A percentile compares a stretch with the other conserved stretches of the same genome.
Evolutionary conservation across 441 rosid genomes (phyloP).

Genomic region (Adansonia rubrostipa): DNA sequence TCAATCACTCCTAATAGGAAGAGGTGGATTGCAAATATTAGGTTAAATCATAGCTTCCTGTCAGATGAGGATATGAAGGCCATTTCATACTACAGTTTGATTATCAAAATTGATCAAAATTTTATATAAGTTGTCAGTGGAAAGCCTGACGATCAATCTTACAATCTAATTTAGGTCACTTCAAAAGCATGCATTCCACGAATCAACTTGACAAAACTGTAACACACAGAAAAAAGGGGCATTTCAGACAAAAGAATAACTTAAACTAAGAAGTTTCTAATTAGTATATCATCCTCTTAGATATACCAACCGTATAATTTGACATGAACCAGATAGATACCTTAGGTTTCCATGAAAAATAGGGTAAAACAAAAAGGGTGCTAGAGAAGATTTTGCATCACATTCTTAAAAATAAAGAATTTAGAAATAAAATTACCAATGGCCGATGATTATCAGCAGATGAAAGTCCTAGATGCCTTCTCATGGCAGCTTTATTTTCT

Average conservation of each 20-base stretch:
- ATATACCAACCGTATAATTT: neutral
- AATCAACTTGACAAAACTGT: neutral
- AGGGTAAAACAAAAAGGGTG: neutral
- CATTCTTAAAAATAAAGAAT: conserved; percentile 8
- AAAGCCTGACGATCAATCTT: neutral
- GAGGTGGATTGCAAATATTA: neutral
- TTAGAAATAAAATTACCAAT: conserved; percentile 55
- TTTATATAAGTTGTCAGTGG: neutral
- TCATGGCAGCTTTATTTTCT: conserved; percentile 70
- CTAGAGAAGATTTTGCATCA: neutral
- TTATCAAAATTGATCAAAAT: neutral
- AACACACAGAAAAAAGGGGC: neutral
- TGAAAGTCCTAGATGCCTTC: conserved; percentile 81
- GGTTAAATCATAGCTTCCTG: neutral
- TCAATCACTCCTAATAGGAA: conserved; percentile 5
- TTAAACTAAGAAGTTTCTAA: neutral
- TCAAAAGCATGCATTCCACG: neutral
- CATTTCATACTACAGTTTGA: neutral
- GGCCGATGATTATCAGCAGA: conserved; percentile 63
- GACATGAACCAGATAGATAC: neutral
- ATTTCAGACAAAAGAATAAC: neutral
- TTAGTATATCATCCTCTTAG: neutral
- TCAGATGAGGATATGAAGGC: neutral
- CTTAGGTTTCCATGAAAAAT: neutral
- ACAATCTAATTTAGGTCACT: neutral